Evolutionary conservation across 805 yeast species (phyloP).

Genomic region (Cyberlindnera sargentensis): DNA sequence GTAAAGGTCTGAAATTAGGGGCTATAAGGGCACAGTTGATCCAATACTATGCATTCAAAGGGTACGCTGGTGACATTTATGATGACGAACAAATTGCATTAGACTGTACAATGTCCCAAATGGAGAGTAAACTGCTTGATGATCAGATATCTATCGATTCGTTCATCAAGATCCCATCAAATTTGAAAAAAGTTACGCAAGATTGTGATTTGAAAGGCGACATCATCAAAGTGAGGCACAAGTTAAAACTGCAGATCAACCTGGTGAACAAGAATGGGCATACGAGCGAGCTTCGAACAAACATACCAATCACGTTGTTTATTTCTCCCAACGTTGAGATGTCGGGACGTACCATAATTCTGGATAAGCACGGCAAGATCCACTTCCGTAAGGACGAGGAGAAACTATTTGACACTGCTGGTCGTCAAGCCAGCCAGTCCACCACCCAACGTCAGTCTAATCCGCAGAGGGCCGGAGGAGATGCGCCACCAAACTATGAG

Average conservation of each 20-base stretch:
- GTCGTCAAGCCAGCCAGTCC: neutral
- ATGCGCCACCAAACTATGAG: slow-evolving; percentile 75
- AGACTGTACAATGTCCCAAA: slow-evolving; percentile 40
- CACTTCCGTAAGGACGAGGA: slow-evolving; percentile 34
- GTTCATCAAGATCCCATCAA: slow-evolving; percentile 56
- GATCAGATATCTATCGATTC: slow-evolving; percentile 63
- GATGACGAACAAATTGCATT: slow-evolving; percentile 55
- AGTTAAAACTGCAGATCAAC: slow-evolving; percentile 64
- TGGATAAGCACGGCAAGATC: slow-evolving; percentile 33
- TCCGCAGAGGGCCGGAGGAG: slow-evolving; percentile 34
- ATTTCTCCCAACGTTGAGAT: slow-evolving; percentile 72
- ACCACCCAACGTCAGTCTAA: neutral
- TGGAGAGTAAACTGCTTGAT: slow-evolving; percentile 32
- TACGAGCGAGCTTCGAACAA: slow-evolving; percentile 79
- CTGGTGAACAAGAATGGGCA: slow-evolving; percentile 72
- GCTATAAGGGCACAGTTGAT: slow-evolving; percentile 55
- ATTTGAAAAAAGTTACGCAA: slow-evolving; percentile 68
- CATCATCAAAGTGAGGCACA: slow-evolving; percentile 70
- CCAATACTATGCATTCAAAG: slow-evolving; percentile 57
- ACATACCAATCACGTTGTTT: slow-evolving; percentile 67
- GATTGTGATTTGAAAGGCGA: slow-evolving; percentile 67
- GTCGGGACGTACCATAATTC: slow-evolving; percentile 30
- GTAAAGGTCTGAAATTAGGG: slow-evolving; percentile 71
- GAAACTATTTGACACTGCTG: slow-evolving; percentile 23
- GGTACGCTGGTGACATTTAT: slow-evolving; percentile 46